These are phyloP conservation scores for Exophiala sp. DNA, from an alignment of 2,329 filamentous ascomycete species.

Conservation along the genomic window DNA sequence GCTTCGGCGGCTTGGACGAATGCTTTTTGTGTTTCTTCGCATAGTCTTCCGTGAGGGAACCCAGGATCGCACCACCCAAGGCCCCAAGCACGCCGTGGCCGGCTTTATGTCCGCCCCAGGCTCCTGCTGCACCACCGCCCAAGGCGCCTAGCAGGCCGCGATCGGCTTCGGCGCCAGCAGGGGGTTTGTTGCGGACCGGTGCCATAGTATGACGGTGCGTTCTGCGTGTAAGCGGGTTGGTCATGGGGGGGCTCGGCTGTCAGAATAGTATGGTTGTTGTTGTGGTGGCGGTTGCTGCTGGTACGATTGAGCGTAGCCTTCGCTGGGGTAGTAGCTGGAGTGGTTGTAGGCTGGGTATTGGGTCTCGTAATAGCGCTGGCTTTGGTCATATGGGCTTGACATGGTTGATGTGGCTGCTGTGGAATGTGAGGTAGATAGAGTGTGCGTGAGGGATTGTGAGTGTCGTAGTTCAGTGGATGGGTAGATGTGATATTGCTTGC, in stretches of 20 bases:
- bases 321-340: neutral
- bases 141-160: slow-evolving; percentile 53
- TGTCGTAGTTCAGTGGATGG: no score
- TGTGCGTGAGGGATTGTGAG: no score
- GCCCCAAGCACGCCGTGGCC: slow-evolving; percentile 53
- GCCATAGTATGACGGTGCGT: slow-evolving; percentile 6
- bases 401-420: neutral
- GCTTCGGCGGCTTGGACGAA: slow-evolving; percentile 26
- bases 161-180: slow-evolving; percentile 41
- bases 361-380: neutral
- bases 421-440: neutral
- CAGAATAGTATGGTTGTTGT: neutral
- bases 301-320: neutral
- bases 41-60: slow-evolving; percentile 51
- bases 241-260: neutral
- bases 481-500: no score
- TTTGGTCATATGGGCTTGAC: neutral
- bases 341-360: neutral
- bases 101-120: slow-evolving; percentile 51
- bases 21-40: slow-evolving; percentile 43
- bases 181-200: slow-evolving; percentile 8
- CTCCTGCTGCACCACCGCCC: slow-evolving; percentile 53
- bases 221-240: neutral
- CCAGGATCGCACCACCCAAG: slow-evolving; percentile 52
- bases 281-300: neutral